Conservation (phyloP, 2,329 filamentous ascomycete genomes). For the Stachybotrys echinatus region DNA sequence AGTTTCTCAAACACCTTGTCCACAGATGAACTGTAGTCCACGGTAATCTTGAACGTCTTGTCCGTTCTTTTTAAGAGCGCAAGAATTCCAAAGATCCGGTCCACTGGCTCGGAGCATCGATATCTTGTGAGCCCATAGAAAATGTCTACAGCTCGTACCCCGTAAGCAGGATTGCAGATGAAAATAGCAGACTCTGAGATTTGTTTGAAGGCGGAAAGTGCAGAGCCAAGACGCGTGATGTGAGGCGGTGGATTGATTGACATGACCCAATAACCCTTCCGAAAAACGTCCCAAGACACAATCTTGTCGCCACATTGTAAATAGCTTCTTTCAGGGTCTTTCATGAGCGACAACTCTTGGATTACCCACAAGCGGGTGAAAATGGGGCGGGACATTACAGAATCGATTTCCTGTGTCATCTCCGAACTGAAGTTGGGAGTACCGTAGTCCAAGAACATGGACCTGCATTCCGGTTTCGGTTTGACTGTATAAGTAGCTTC, state of each 20-base stretch:
- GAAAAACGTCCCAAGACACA: not conserved
- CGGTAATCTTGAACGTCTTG: not conserved
- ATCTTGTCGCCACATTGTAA: not conserved
- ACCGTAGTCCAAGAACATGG: not conserved
- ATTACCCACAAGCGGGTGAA: not conserved
- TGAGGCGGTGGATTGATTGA: not conserved
- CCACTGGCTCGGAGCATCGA: not conserved
- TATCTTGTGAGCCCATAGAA: not conserved
- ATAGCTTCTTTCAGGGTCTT: not conserved
- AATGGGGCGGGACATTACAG: not conserved
- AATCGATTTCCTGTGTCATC: not conserved
- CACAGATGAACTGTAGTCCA: not conserved
- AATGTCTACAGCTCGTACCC: not conserved
- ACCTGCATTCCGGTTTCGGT: not conserved
- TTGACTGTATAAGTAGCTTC: not conserved
- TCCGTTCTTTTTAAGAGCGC: not conserved
- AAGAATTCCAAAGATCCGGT: not conserved
- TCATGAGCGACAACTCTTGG: not conserved
- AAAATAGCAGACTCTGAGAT: not conserved
- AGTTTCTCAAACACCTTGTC: not conserved
- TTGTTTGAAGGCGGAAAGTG: not conserved
- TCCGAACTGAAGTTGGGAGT: not conserved
- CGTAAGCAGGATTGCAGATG: not conserved
- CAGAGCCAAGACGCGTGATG: not conserved
- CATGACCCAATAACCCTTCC: not conserved